Evolutionary conservation across 2,329 filamentous ascomycete species (phyloP).

Genomic region (Colletotrichum tanaceti): DNA sequence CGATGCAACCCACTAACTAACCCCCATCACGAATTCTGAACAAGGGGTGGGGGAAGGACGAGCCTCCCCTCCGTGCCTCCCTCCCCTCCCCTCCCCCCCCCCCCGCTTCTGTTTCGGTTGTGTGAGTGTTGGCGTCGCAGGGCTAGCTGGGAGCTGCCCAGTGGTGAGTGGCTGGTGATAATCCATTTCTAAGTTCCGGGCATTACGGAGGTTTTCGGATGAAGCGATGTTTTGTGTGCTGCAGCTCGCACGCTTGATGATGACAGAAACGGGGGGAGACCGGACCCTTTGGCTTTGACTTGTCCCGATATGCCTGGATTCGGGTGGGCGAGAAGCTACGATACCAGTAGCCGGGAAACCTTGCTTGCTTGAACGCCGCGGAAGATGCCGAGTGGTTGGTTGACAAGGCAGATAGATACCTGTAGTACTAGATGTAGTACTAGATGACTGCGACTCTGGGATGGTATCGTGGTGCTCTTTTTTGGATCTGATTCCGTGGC

Average conservation of each 20-base stretch:
- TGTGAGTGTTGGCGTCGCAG: conserved; percentile 23
- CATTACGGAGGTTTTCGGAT: conserved; percentile 33
- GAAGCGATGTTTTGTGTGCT: conserved; percentile 36
- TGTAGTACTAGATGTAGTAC: no score
- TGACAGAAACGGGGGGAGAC: conserved; percentile 14
- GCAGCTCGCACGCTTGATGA: conserved; percentile 38
- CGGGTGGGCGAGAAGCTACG: background rate
- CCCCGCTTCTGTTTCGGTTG: conserved; percentile 33
- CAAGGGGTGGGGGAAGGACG: conserved; percentile 15
- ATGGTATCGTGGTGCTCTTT: background rate
- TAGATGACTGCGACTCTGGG: background rate
- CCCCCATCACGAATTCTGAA: background rate
- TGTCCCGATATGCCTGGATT: background rate
- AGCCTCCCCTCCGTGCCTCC: no score
- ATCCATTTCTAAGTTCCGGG: conserved; percentile 27
- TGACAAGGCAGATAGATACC: conserved; percentile 7
- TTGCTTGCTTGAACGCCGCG: background rate
- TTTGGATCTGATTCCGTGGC: background rate
- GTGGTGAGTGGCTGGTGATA: no score
- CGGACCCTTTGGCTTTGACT: conserved; percentile 25
- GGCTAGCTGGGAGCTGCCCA: background rate
- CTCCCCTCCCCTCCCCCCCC: no score
- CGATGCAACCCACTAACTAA: background rate
- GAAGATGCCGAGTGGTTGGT: conserved; percentile 19
- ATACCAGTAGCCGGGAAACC: background rate